Evolutionary conservation across 192 early-diverging fungal species (phyloP).

Genomic region (Coemansia sp.): DNA sequence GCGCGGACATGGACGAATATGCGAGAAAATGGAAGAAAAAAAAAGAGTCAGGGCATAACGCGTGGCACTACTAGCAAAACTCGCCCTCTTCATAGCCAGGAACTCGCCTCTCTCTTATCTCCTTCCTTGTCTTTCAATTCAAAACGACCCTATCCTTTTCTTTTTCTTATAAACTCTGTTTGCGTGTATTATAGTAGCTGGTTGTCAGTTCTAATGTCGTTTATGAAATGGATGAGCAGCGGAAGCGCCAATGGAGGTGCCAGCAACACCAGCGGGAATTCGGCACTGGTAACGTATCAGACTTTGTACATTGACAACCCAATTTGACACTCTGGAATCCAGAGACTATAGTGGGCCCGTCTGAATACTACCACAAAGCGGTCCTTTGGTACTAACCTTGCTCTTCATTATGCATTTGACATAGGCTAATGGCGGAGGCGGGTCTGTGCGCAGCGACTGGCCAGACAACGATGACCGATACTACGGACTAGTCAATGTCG

Average conservation of each 20-base stretch:
- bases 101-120: neutral
- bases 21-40: no score
- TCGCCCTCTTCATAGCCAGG: neutral
- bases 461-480: constrained; percentile 75
- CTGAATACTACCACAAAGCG: neutral
- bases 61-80: no score
- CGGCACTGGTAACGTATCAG: constrained; percentile 11
- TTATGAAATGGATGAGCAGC: constrained; percentile 71
- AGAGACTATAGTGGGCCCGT: neutral
- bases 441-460: constrained; percentile 34
- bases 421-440: constrained; percentile 31
- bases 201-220: constrained; percentile 54
- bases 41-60: no score
- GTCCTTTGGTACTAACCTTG: neutral
- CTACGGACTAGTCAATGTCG: constrained; percentile 92
- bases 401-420: neutral
- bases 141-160: neutral
- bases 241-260: constrained; percentile 20
- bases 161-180: neutral
- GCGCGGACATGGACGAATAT: no score
- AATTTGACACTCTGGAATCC: neutral
- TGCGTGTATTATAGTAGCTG: constrained; percentile 9
- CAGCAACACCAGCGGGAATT: constrained; percentile 25
- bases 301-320: neutral
- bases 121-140: neutral